Percentiles rank a stretch among this genome's conserved stretches.
phyloP scores from a whole-genome alignment of 495 filamentous ascomycete genomes.

The Annulohypoxylon maeteangense region DNA sequence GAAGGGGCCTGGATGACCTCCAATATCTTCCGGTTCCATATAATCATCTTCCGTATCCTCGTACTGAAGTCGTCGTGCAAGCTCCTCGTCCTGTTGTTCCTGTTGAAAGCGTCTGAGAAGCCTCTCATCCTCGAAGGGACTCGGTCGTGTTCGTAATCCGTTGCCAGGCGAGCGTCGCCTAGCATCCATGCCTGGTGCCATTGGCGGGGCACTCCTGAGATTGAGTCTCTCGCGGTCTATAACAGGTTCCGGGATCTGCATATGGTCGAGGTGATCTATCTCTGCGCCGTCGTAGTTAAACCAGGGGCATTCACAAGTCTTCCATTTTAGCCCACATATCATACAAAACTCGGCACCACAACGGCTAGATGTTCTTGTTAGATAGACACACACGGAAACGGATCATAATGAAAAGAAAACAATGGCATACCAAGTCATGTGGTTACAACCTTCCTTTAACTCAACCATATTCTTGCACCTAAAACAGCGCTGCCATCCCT shows the following conservation, averaged over 20 bases:
- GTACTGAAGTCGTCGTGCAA: slow-evolving; percentile 65
- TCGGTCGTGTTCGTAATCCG: slow-evolving; percentile 50
- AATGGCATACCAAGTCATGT: slow-evolving; percentile 78
- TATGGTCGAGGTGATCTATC: slow-evolving; percentile 66
- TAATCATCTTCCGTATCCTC: slow-evolving; percentile 57
- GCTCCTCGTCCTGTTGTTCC: slow-evolving; percentile 62
- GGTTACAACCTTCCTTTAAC: slow-evolving; percentile 82
- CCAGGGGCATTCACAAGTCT: slow-evolving; percentile 82
- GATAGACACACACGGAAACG: slow-evolving; percentile 21
- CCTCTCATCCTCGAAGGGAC: slow-evolving; percentile 64
- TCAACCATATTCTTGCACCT: slow-evolving; percentile 81
- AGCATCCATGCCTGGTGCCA: slow-evolving; percentile 8
- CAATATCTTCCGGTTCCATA: slow-evolving; percentile 51
- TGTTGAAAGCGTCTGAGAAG: slow-evolving; percentile 59
- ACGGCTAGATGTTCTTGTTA: slow-evolving; percentile 57
- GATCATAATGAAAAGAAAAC: neutral
- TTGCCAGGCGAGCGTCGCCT: slow-evolving; percentile 21
- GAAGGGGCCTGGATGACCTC: slow-evolving; percentile 54
- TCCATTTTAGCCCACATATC: slow-evolving; percentile 81
- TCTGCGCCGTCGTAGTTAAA: slow-evolving; percentile 74
- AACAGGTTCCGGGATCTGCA: slow-evolving; percentile 61
- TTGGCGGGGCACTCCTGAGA: slow-evolving; percentile 25
- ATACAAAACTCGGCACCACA: slow-evolving; percentile 87
- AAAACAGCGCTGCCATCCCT: slow-evolving; percentile 81
- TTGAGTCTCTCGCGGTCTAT: slow-evolving; percentile 43